Conservation (phyloP, 2,329 filamentous ascomycete genomes). For the Fusarium falciforme region DNA sequence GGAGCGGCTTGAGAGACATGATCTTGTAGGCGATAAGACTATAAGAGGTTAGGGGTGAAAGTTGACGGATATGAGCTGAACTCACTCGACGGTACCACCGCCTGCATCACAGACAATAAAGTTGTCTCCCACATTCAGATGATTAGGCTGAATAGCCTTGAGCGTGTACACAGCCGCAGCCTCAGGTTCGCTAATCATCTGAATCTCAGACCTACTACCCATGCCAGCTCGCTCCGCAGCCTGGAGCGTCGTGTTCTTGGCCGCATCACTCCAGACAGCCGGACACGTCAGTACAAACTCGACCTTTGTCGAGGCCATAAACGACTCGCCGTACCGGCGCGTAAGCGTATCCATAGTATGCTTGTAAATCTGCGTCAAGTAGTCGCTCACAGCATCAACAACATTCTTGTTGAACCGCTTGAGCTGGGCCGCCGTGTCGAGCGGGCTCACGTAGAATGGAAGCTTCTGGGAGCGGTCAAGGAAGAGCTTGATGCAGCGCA, state of each 20-base stretch:
- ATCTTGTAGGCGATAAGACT: slow-evolving; percentile 85
- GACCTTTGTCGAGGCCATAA: slow-evolving; percentile 80
- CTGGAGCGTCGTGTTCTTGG: slow-evolving; percentile 84
- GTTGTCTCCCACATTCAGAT: slow-evolving; percentile 75
- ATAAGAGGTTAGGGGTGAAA: slow-evolving; percentile 25
- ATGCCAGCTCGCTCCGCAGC: slow-evolving; percentile 84
- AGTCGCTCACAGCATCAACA: slow-evolving; percentile 82
- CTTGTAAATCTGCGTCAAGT: slow-evolving; percentile 78
- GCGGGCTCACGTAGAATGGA: slow-evolving; percentile 81
- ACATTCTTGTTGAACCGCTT: slow-evolving; percentile 80
- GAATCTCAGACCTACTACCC: slow-evolving; percentile 75
- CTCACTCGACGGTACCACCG: slow-evolving; percentile 75
- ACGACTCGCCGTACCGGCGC: slow-evolving; percentile 79
- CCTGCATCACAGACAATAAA: slow-evolving; percentile 73
- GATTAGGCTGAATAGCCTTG: slow-evolving; percentile 81
- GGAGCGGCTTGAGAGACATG: slow-evolving; percentile 75
- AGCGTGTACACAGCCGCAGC: slow-evolving; percentile 84
- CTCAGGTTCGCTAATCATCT: slow-evolving; percentile 85
- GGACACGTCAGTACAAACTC: slow-evolving; percentile 86
- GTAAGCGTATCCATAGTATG: slow-evolving; percentile 84
- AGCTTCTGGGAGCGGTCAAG: slow-evolving; percentile 84
- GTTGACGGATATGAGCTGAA: slow-evolving; percentile 7
- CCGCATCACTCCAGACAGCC: slow-evolving; percentile 85
- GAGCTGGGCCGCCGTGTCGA: slow-evolving; percentile 82
- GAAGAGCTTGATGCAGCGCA: slow-evolving; percentile 87